Percentiles rank a stretch among this genome's conserved stretches.
Evolutionary conservation across 2,329 filamentous ascomycete species (phyloP).

Genomic region (Annulohypoxylon truncatum): DNA sequence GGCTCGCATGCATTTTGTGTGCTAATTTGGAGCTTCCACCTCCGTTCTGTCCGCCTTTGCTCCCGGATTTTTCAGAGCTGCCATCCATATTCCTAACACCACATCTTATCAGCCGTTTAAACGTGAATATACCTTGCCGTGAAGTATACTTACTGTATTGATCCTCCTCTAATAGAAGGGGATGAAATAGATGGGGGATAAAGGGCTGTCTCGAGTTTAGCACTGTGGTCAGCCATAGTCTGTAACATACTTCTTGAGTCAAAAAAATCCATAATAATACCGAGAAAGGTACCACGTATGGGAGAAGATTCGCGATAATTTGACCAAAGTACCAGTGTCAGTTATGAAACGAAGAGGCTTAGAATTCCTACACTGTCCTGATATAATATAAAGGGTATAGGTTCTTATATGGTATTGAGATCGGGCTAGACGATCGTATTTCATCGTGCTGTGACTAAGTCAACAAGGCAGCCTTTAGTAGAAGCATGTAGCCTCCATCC

Average conservation of each 20-base stretch:
- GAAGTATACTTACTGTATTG: not conserved
- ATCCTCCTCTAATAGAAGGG: not conserved
- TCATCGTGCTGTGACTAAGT: not conserved
- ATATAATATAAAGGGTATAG: not conserved
- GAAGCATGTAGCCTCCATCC: not conserved
- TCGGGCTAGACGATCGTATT: no score
- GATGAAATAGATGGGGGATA: not conserved
- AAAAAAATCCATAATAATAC: no score
- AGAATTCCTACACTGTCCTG: not conserved
- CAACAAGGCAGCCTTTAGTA: not conserved
- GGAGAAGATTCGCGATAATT: no score
- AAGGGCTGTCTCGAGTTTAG: not conserved
- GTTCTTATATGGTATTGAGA: not conserved
- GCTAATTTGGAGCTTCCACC: not conserved
- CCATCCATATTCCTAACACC: not conserved
- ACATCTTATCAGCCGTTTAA: not conserved
- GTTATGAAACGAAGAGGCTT: not conserved
- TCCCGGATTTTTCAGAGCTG: not conserved
- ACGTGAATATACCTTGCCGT: not conserved
- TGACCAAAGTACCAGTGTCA: no score
- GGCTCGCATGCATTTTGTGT: not conserved
- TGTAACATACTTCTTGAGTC: not conserved
- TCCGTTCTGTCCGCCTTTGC: not conserved
- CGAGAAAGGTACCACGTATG: not conserved
- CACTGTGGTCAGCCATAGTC: not conserved